These are phyloP conservation scores for Dimocarpus longan DNA, from an alignment of 345 rosid genomes.

Conservation along the genomic window DNA sequence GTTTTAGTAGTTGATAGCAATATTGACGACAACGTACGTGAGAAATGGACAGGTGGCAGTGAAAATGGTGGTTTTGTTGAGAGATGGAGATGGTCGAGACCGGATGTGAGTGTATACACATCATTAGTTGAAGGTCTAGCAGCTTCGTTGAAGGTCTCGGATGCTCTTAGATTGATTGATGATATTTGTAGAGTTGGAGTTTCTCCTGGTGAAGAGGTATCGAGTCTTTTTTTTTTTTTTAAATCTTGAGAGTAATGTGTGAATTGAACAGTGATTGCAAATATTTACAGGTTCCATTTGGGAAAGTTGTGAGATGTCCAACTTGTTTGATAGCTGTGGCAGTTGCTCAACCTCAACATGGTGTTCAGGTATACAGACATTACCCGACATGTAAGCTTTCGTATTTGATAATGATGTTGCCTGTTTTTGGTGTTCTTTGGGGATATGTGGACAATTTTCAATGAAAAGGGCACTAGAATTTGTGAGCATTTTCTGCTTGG, in stretches of 20 bases:
- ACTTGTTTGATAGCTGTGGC: conserved; percentile 76
- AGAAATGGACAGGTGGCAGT: conserved; percentile 42
- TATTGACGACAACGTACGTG: neutral
- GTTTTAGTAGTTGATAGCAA: neutral
- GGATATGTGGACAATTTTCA: no score
- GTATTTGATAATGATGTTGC: neutral
- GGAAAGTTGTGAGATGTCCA: conserved; percentile 92
- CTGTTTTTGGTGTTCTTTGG: no score
- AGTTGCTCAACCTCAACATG: conserved; percentile 90
- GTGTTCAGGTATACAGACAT: conserved; percentile 62
- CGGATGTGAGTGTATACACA: conserved; percentile 66
- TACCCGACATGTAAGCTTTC: neutral
- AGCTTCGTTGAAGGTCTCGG: conserved; percentile 73
- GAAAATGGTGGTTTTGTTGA: conserved; percentile 52
- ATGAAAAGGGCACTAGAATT: neutral
- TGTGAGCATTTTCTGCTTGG: neutral
- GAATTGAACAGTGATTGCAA: neutral
- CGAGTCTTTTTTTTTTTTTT: neutral
- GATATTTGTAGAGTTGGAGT: conserved; percentile 84
- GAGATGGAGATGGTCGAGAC: conserved; percentile 93
- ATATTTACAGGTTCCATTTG: conserved; percentile 78
- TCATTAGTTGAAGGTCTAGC: conserved; percentile 73
- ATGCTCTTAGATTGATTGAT: conserved; percentile 70
- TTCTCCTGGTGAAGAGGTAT: conserved; percentile 84
- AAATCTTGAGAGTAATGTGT: neutral